Percentiles rank a stretch among this genome's conserved stretches.
Conservation (phyloP, 768 basidiomycete genomes). For the Exsudoporus frostii region DNA sequence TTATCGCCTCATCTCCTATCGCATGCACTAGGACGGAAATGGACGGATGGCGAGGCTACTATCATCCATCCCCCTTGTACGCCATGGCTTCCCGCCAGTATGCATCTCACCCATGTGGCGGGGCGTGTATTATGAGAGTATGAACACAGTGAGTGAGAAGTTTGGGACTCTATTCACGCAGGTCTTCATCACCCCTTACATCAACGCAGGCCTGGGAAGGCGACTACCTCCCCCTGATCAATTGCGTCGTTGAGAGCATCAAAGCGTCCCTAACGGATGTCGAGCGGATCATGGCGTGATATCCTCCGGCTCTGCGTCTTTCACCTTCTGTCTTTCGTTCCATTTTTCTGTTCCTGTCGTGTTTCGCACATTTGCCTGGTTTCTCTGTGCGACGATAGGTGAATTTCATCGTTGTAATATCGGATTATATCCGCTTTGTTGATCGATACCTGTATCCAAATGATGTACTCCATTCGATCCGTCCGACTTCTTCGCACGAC, state of each 20-base stretch:
- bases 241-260: conserved; percentile 30
- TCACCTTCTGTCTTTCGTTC: not conserved
- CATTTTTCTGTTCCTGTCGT: not conserved
- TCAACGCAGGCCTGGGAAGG: conserved; percentile 32
- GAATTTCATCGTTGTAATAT: not conserved
- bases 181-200: not conserved
- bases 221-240: conserved; percentile 32
- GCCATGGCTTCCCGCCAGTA: conserved; percentile 31
- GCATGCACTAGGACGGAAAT: conserved; percentile 29
- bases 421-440: not conserved
- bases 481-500: not conserved
- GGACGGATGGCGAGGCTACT: conserved; percentile 34
- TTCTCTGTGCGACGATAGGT: not conserved
- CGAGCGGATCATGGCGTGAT: conserved; percentile 30
- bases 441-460: not conserved
- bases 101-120: conserved; percentile 27
- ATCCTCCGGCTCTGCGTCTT: not conserved
- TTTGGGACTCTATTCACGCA: not conserved
- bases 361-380: not conserved
- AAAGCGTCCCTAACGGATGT: conserved; percentile 25
- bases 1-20: not conserved
- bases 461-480: not conserved
- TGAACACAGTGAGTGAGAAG: conserved; percentile 29
- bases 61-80: conserved; percentile 35
- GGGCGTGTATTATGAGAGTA: conserved; percentile 28